Evolutionary conservation across 371 early-diverging fungal species (phyloP), one percentile per base, ranked within the genome.

Genomic region (Mortierella sp.): DNA sequence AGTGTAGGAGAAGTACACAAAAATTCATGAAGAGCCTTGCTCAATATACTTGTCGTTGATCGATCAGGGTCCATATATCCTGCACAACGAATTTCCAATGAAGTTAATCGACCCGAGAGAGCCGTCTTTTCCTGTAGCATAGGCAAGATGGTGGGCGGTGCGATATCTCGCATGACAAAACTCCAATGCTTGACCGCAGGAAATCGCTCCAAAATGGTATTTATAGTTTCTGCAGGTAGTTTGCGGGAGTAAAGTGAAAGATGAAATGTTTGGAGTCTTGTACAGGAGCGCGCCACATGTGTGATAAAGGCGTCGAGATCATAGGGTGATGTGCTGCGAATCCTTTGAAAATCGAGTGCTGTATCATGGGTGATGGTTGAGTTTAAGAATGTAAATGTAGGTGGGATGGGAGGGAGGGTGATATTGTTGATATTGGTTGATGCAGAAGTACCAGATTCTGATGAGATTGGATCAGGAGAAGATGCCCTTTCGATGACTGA

Each of bases 1-100:
- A 71, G 55, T 34, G 64, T 64, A 5, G 71, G 71, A 26, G 64
- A 26, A 1, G 65, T 71, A 32, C 71, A 70, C 9, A 70, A n/a
- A 17, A 70, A 70, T 15, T 70, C 64, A 10, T 70, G 71, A 7
- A 70, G 35, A 7, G 64, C 54, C 35, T 61, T 61, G 42, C 69
- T 68, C 19, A 68, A 29, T 2, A 47, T 47, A 40, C 62, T 62
- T 3, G 62, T n/a, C n/a, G n/a, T 68, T 19, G 62, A 68, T 35
- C 61, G 28, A 9, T 62, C 69, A 6, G 56, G 62, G 57, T 61
- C 62, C 15, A 32, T 17, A 32, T 62, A 28, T 6, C 69, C 62
- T 12, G 37, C 51, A 32, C 61, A 40, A 10, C 47, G 40, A n/a
- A 68, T 51, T 34, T 68, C 69, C 61, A 68, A 32, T 32, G 69